Evolutionary conservation across 306 rosid genomes (phyloP).

Genomic region (Pachyrhizus erosus): DNA sequence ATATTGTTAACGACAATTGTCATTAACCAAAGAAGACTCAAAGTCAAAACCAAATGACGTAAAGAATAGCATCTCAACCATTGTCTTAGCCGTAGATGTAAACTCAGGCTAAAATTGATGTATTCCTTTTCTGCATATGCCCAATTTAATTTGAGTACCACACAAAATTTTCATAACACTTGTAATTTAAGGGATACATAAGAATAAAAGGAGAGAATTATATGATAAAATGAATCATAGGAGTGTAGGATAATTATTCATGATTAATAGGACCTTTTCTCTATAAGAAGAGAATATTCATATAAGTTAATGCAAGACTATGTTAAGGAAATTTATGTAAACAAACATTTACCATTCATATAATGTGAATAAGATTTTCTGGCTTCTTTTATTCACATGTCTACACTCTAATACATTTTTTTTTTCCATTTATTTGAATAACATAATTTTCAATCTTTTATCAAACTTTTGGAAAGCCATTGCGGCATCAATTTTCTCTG

Average conservation of each 20-base stretch:
- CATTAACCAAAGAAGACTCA: not conserved
- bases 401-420: not conserved
- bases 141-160: not conserved
- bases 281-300: not conserved
- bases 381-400: not conserved
- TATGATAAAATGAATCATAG: not conserved
- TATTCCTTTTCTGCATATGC: not conserved
- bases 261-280: not conserved
- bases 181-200: not conserved
- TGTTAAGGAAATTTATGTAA: not conserved
- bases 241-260: too few relatives aligned
- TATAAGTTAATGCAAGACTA: not conserved
- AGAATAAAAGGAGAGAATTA: not conserved
- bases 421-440: not conserved
- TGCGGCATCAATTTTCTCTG: not conserved
- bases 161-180: not conserved
- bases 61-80: not conserved
- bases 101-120: not conserved
- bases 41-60: slow-evolving; percentile 11
- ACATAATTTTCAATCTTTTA: not conserved
- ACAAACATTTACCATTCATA: not conserved
- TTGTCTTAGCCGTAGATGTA: not conserved
- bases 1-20: not conserved
- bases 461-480: not conserved
- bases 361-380: not conserved